Evolutionary conservation across 2,329 filamentous ascomycete genomes (phyloP), one percentile per base, ranked within the genome.

Genomic region (Verticillium zaregamsianum): DNA sequence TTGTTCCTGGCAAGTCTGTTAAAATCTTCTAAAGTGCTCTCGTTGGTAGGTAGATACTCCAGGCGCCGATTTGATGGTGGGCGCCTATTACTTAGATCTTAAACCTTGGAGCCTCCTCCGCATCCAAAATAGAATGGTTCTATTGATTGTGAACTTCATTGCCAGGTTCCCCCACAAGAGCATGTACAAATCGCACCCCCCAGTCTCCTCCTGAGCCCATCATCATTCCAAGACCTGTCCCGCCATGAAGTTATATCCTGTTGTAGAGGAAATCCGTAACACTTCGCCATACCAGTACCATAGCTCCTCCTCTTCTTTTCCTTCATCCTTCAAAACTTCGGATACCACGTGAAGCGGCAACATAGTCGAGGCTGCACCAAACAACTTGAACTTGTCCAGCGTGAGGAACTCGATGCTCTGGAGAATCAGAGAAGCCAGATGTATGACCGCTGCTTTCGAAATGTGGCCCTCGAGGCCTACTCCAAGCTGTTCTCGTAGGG

Each of bases 1-100:
- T 78, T 28, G 62, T 64, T n/a, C 70, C 67, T 0, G 73, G 74
- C 3, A 59, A 68, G 55, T 35, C 40, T 14, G 57, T 55, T 17
- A 31, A 49, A 6, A 58, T 68, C 25, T 33, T 66, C 32, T 62
- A 28, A 63, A 20, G 33, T 35, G 33, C 4, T 35, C 14, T 14
- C 33, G 33, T 3, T 35, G 33, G 11, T 28, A 28, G 28, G 28
- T 28, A 28, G 4, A 28, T 28, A 28, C 28, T 28, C 28, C 28
- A 6, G 28, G 28, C 25, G 25, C 5, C 28, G 28, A 1, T 1
- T 28, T 28, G 28, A 28, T 28, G 28, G 28, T 28, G 28, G 5
- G 28, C 1, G 4, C 28, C 28, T 28, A 5, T 28, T 28, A 28
- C 5, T 23, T 23, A n/a, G 39, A 7, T n/a, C 17, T n/a, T 20